A percentile compares a stretch with the other conserved stretches of the same genome.
These are phyloP conservation scores for Verticillium klebahnii DNA, from an alignment of 2,329 filamentous ascomycete species.

Conservation along the genomic window DNA sequence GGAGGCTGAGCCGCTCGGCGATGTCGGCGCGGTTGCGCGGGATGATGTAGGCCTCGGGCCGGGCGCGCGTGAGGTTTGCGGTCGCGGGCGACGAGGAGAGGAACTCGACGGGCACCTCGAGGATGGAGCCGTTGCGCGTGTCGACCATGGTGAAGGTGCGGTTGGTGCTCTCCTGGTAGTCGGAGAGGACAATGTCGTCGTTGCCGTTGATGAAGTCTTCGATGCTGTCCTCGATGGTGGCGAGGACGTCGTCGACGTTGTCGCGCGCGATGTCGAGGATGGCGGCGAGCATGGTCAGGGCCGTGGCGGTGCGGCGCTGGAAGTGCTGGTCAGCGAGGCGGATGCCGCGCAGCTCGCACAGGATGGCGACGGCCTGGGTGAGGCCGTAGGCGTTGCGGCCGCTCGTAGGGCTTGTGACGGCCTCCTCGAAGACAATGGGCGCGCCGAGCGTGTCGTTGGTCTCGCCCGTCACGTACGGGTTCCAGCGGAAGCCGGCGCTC, in stretches of 20 bases:
- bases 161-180: slow-evolving; percentile 14
- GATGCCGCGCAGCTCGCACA: slow-evolving; percentile 21
- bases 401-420: slow-evolving; percentile 18
- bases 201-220: slow-evolving; percentile 16
- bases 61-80: slow-evolving; percentile 18
- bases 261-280: slow-evolving; percentile 20
- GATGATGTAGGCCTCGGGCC: slow-evolving; percentile 22
- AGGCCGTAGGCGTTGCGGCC: slow-evolving; percentile 20
- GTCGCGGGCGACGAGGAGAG: slow-evolving; percentile 17
- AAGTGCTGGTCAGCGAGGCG: slow-evolving; percentile 22
- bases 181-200: slow-evolving; percentile 20
- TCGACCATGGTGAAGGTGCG: slow-evolving; percentile 21
- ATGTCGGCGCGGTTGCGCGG: slow-evolving; percentile 17
- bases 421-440: slow-evolving; percentile 18
- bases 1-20: slow-evolving; percentile 16
- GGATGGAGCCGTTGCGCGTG: slow-evolving; percentile 16
- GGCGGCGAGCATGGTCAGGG: slow-evolving; percentile 17
- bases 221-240: slow-evolving; percentile 16
- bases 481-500: slow-evolving; percentile 16
- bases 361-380: slow-evolving; percentile 19
- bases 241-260: slow-evolving; percentile 12
- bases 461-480: slow-evolving; percentile 19
- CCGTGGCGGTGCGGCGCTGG: slow-evolving; percentile 21
- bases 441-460: slow-evolving; percentile 6
- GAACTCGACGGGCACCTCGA: slow-evolving; percentile 18